These are phyloP conservation scores for Colletotrichum echinochloae DNA, from an alignment of 2,329 filamentous ascomycete genomes.

Conservation along the genomic window DNA sequence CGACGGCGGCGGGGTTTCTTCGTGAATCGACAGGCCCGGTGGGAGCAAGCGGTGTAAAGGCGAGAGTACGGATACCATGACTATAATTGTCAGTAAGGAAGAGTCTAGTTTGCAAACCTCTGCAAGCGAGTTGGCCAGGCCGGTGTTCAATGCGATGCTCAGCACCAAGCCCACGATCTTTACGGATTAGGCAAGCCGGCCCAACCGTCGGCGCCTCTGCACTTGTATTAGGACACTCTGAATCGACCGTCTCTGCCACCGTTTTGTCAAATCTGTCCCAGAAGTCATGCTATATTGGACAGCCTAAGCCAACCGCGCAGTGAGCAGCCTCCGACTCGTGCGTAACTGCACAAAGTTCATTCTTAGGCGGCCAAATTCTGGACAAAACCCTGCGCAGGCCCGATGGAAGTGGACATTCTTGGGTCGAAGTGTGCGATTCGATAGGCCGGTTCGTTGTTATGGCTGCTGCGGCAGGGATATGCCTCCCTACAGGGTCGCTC, in stretches of 20 bases:
- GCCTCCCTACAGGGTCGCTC: background rate
- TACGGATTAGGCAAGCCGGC: background rate
- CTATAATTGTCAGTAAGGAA: background rate
- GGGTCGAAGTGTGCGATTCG: conserved; percentile 1
- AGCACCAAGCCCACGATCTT: background rate
- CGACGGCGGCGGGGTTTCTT: conserved; percentile 19
- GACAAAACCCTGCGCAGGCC: background rate
- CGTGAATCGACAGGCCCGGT: background rate
- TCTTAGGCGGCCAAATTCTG: background rate
- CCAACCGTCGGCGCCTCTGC: background rate
- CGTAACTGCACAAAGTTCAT: background rate
- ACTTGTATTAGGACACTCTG: background rate
- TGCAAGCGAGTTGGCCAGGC: background rate
- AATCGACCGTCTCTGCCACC: background rate
- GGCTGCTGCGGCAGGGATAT: conserved; percentile 6
- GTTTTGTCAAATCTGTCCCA: background rate
- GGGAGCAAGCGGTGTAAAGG: background rate
- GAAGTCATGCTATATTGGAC: background rate
- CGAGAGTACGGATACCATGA: background rate
- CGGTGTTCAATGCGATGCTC: conserved; percentile 2
- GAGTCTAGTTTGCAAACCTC: conserved; percentile 5
- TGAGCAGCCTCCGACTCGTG: background rate
- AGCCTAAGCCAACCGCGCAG: background rate
- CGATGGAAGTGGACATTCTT: background rate
- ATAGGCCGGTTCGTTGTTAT: background rate